A percentile compares a stretch with the other conserved stretches of the same genome.
Conservation (phyloP, 768 basidiomycete genomes). For the Mycena crocata region DNA sequence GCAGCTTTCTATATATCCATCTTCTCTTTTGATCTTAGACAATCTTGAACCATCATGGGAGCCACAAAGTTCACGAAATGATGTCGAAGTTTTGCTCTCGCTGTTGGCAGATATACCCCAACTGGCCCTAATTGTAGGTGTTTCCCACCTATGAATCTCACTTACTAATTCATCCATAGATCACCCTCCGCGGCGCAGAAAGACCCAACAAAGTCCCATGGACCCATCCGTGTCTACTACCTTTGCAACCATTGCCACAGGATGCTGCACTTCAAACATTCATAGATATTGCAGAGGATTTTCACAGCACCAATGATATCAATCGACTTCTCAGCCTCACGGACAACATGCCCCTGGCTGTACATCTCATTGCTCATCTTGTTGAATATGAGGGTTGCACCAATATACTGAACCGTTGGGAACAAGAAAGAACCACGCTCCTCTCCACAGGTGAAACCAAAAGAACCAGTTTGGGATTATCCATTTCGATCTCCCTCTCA, state of each 20-base stretch:
- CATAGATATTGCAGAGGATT: slow-evolving; percentile 11
- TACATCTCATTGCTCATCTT: not conserved
- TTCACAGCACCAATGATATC: not conserved
- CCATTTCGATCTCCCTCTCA: not conserved
- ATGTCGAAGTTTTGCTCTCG: slow-evolving; percentile 4
- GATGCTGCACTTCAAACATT: slow-evolving; percentile 14
- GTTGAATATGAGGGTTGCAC: slow-evolving; percentile 3
- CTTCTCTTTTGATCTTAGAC: slow-evolving; percentile 4
- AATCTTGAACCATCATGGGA: slow-evolving; percentile 9
- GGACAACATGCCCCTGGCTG: not conserved
- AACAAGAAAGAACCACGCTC: slow-evolving; percentile 1
- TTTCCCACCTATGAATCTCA: not conserved
- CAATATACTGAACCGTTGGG: not conserved
- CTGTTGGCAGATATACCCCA: not conserved
- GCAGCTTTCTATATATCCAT: not conserved
- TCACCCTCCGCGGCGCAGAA: slow-evolving; percentile 19
- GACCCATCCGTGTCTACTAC: slow-evolving; percentile 6
- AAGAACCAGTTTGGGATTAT: not conserved
- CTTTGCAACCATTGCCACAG: not conserved
- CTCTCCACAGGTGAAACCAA: not conserved
- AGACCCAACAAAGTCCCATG: not conserved
- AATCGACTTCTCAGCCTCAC: not conserved
- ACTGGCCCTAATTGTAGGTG: not conserved
- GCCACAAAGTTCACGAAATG: not conserved
- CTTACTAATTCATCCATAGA: not conserved